Percentiles rank a stretch among this genome's conserved stretches.
These are phyloP conservation scores for Trichoderma gracile DNA, from an alignment of 2,329 filamentous ascomycete species.

Conservation along the genomic window DNA sequence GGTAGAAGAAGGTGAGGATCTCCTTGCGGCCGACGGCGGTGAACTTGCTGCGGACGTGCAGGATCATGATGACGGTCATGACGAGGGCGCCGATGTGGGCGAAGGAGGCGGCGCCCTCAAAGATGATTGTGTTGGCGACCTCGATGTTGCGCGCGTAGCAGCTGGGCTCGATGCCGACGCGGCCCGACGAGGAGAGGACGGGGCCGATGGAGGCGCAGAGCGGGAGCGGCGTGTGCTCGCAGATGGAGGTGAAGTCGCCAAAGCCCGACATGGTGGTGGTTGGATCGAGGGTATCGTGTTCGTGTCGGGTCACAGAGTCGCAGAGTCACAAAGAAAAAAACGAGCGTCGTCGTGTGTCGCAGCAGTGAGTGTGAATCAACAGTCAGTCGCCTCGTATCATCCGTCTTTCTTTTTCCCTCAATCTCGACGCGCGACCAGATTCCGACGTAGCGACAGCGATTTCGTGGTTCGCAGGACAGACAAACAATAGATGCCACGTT, in stretches of 20 bases:
- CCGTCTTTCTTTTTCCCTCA: not conserved
- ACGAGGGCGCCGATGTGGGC: slow-evolving; percentile 87
- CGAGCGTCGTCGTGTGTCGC: not conserved
- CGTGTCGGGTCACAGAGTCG: not conserved
- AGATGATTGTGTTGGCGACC: slow-evolving; percentile 97
- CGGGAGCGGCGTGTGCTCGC: slow-evolving; percentile 79
- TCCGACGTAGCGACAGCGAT: not conserved
- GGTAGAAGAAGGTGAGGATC: slow-evolving; percentile 90
- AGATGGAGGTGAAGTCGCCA: slow-evolving; percentile 86
- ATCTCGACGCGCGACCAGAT: not conserved
- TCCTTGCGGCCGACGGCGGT: slow-evolving; percentile 83
- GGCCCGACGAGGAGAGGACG: slow-evolving; percentile 64
- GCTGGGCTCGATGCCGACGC: slow-evolving; percentile 78
- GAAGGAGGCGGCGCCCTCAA: slow-evolving; percentile 85
- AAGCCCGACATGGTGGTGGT: slow-evolving; percentile 71
- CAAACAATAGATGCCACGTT: slow-evolving; percentile 4
- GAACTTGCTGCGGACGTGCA: slow-evolving; percentile 96
- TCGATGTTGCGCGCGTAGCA: slow-evolving; percentile 96
- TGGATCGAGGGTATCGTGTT: not conserved
- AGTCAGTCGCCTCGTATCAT: not conserved
- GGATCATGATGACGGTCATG: slow-evolving; percentile 97
- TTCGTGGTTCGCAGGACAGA: not conserved
- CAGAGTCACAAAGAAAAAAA: too few species aligned
- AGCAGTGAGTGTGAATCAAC: not conserved
- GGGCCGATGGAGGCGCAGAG: slow-evolving; percentile 84